Conservation (phyloP, 495 filamentous ascomycete species). For the Xylaria nigripes region DNA sequence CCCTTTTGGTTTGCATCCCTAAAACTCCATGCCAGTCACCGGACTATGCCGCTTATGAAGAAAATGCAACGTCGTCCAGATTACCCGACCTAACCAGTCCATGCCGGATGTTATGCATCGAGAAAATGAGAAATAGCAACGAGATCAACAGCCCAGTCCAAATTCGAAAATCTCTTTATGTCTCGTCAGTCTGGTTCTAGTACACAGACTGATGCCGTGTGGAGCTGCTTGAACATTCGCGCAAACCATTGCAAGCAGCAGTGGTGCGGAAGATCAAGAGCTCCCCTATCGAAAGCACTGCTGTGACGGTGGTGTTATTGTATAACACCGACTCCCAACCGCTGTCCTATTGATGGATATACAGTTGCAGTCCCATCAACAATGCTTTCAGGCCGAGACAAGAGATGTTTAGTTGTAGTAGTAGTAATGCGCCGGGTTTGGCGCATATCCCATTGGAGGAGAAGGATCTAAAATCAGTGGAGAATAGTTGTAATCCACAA, state of each 20-base stretch:
- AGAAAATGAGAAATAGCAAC: neutral
- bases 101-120: constrained; percentile 11
- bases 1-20: constrained; percentile 7
- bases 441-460: neutral
- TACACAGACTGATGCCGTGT: neutral
- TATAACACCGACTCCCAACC: neutral
- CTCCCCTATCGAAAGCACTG: neutral
- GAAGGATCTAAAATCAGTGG: neutral
- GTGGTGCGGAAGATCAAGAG: neutral
- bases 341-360: neutral
- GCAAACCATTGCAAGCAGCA: neutral
- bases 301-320: neutral
- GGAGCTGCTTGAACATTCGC: neutral
- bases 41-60: constrained; percentile 14
- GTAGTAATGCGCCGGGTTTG: neutral
- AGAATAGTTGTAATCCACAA: constrained; percentile 4
- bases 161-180: neutral
- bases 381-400: neutral
- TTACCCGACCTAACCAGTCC: constrained; percentile 17
- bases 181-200: neutral
- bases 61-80: constrained; percentile 17
- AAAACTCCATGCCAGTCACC: constrained; percentile 12
- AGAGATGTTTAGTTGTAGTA: neutral
- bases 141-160: neutral
- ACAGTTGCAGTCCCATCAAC: neutral